Evolutionary conservation across 2,329 filamentous ascomycete species (phyloP).

Genomic region (Claviceps sp.): DNA sequence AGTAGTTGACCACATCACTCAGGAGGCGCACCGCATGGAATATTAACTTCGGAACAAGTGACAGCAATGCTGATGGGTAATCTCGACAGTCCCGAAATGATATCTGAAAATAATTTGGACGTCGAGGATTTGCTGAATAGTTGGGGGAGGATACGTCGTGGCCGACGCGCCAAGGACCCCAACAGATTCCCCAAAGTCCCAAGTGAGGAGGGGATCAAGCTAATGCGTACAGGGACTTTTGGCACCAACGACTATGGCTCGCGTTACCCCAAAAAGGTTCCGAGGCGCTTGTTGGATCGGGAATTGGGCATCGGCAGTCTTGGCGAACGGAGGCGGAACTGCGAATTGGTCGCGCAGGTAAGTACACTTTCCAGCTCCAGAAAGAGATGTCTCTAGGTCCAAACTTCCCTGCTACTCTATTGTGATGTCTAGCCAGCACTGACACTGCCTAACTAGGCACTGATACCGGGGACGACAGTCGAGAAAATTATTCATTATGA

Average conservation of each 20-base stretch:
- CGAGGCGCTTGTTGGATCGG: constrained; percentile 61
- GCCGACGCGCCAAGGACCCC: constrained; percentile 29
- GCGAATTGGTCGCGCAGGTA: constrained; percentile 55
- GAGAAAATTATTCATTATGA: constrained; percentile 85
- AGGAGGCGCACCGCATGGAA: constrained; percentile 15
- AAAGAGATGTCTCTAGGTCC: too few relatives aligned
- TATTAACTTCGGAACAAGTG: constrained; percentile 24
- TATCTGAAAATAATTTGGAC: constrained; percentile 25
- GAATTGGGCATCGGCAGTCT: constrained; percentile 62
- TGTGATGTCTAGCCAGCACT: background rate
- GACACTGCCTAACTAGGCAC: constrained; percentile 30
- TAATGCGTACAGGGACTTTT: constrained; percentile 77
- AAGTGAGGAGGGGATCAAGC: constrained; percentile 56
- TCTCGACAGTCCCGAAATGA: constrained; percentile 21
- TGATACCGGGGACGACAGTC: constrained; percentile 64
- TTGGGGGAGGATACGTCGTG: constrained; percentile 32
- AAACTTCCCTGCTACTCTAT: background rate
- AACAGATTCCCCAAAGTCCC: constrained; percentile 71
- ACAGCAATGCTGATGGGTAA: constrained; percentile 24
- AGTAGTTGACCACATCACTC: background rate
- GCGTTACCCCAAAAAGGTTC: constrained; percentile 45
- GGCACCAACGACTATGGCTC: constrained; percentile 49
- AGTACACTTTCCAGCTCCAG: constrained; percentile 6
- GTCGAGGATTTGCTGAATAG: constrained; percentile 22
- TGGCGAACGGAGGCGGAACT: constrained; percentile 45